phyloP scores from a whole-genome alignment of 2,329 filamentous ascomycete species.

The Ophiocordyceps camponoti-saundersi region DNA sequence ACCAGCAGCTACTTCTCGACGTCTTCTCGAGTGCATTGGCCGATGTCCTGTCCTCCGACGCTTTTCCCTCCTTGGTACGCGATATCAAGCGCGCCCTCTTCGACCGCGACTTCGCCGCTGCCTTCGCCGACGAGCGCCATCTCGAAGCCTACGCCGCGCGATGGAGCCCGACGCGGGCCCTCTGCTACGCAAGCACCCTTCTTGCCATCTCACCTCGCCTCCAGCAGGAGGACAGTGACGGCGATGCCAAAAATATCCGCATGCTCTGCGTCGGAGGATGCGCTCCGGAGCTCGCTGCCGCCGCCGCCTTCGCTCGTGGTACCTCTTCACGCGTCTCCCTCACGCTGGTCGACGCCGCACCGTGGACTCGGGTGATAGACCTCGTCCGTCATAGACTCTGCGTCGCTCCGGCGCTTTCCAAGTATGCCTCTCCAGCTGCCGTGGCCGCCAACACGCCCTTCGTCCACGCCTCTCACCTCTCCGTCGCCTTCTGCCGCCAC shows the following conservation, averaged over 20 bases:
- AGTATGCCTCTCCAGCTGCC: constrained; percentile 31
- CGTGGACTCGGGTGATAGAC: constrained; percentile 50
- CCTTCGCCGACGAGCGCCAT: constrained; percentile 56
- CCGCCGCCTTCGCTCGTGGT: constrained; percentile 25
- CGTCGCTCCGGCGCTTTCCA: constrained; percentile 29
- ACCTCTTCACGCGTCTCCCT: constrained; percentile 21
- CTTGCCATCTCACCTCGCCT: constrained; percentile 18
- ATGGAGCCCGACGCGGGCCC: constrained; percentile 76
- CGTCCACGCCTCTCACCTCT: constrained; percentile 20
- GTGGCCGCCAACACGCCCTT: constrained; percentile 27
- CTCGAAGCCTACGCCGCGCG: constrained; percentile 72
- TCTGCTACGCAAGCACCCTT: constrained; percentile 58
- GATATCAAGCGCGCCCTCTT: constrained; percentile 75
- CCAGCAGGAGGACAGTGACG: constrained; percentile 6
- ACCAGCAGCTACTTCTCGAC: constrained; percentile 55
- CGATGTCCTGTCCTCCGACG: constrained; percentile 25
- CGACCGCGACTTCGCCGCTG: constrained; percentile 64
- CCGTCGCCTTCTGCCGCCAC: constrained; percentile 23
- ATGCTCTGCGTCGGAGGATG: constrained; percentile 38
- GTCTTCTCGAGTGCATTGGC: constrained; percentile 53
- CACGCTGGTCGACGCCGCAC: constrained; percentile 63
- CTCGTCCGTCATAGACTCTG: constrained; percentile 41
- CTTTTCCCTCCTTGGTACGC: constrained; percentile 47
- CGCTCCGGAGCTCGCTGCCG: constrained; percentile 42
- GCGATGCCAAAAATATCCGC: constrained; percentile 9